A percentile compares a stretch with the other conserved stretches of the same genome.
phyloP scores from a whole-genome alignment of 1,284 basidiomycete genomes.

The Leccinum subrobustum region DNA sequence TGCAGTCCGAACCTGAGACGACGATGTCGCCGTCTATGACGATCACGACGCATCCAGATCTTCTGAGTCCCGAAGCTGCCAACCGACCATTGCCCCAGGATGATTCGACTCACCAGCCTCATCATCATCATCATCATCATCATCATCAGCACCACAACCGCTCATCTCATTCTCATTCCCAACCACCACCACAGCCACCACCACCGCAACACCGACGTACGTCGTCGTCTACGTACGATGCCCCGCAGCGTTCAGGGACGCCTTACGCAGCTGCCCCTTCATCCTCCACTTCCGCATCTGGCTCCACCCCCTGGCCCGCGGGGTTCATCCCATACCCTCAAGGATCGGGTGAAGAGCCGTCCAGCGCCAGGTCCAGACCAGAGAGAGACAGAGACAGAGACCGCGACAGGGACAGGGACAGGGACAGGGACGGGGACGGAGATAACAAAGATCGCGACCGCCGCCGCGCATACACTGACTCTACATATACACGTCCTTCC shows the following conservation, averaged over 20 bases:
- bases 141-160: constrained; percentile 29
- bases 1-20: constrained; percentile 32
- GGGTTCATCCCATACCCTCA: constrained; percentile 21
- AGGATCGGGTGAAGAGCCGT: not conserved
- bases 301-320: constrained; percentile 6
- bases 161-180: not conserved
- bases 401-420: not conserved
- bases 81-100: constrained; percentile 26
- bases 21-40: constrained; percentile 14
- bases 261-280: not conserved
- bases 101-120: constrained; percentile 18
- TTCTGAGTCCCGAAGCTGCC: constrained; percentile 32
- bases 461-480: not conserved
- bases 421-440: not conserved
- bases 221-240: constrained; percentile 6
- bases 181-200: constrained; percentile 20
- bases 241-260: constrained; percentile 11
- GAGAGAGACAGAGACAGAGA: not conserved
- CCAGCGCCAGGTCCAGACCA: not conserved
- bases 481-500: not conserved
- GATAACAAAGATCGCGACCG: not conserved
- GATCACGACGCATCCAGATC: constrained; percentile 20
- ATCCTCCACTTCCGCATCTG: not conserved
- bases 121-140: constrained; percentile 18
- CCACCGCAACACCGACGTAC: constrained; percentile 25